These are phyloP conservation scores for Oryza glumipatula DNA, from an alignment of 176 grass and related monocot species.

Conservation along the genomic window DNA sequence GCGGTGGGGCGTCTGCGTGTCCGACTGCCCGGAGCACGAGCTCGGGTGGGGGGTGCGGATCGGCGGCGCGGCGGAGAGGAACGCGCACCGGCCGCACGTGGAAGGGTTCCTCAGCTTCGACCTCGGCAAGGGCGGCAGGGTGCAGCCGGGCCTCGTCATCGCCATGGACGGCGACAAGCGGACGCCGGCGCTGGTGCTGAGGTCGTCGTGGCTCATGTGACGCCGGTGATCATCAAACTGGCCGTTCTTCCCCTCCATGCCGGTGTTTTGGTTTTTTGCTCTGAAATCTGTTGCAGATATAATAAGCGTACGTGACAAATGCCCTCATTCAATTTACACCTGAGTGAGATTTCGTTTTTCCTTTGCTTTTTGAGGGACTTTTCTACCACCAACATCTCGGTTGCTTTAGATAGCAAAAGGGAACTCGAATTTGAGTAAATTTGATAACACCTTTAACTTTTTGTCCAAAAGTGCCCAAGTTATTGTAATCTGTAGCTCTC, in stretches of 20 bases:
- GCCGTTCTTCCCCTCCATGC: neutral
- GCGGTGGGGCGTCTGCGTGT: slow-evolving; percentile 60
- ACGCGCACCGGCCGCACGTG: slow-evolving; percentile 38
- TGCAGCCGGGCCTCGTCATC: slow-evolving; percentile 74
- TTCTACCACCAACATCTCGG: neutral
- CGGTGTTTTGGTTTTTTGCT: neutral
- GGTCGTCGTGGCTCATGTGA: slow-evolving; percentile 78
- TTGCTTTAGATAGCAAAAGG: neutral
- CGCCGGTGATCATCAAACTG: neutral
- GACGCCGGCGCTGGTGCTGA: slow-evolving; percentile 56
- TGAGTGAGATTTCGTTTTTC: neutral
- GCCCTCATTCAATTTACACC: neutral
- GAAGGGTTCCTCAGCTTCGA: slow-evolving; percentile 80
- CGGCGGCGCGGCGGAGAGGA: slow-evolving; percentile 49
- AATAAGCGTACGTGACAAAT: neutral
- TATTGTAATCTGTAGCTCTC: neutral
- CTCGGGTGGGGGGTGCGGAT: slow-evolving; percentile 73
- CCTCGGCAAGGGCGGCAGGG: slow-evolving; percentile 64
- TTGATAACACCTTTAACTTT: neutral
- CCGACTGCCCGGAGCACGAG: slow-evolving; percentile 60
- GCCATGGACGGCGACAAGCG: slow-evolving; percentile 45
- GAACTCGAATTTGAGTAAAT: neutral
- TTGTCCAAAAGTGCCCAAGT: neutral
- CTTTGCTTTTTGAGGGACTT: slow-evolving; percentile 18
- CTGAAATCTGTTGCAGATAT: neutral